Conservation (phyloP, 306 rosid genomes). For the Prosopis cineraria region DNA sequence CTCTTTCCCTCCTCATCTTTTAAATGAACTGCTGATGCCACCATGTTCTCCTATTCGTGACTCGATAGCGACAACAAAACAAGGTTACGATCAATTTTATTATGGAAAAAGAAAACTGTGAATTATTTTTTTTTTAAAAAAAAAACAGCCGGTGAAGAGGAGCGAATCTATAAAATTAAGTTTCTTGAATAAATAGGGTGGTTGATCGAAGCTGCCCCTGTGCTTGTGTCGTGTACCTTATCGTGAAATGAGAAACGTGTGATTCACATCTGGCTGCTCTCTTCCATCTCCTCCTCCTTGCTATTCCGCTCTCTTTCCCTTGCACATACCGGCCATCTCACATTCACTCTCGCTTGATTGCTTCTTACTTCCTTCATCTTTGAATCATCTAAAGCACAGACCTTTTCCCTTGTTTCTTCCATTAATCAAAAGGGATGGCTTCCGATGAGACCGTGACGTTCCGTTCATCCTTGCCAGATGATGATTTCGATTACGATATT, state of each 20-base stretch:
- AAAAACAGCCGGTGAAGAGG: neutral
- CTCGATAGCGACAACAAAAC: slow-evolving; percentile 21
- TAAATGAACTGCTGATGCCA: slow-evolving; percentile 9
- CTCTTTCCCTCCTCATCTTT: neutral
- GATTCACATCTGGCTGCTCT: slow-evolving; percentile 37
- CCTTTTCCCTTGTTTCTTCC: neutral
- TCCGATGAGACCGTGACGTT: slow-evolving; percentile 52
- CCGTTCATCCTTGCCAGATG: slow-evolving; percentile 48
- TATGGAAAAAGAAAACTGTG: neutral
- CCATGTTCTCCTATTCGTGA: neutral
- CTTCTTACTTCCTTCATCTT: neutral
- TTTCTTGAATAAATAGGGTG: slow-evolving; percentile 43
- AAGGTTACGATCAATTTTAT: neutral
- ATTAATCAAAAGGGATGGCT: slow-evolving; percentile 39
- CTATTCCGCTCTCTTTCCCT: neutral
- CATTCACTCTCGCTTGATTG: neutral
- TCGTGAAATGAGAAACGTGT: slow-evolving; percentile 42
- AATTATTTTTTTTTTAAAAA: too few species aligned
- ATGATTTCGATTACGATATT: neutral
- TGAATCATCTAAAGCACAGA: neutral
- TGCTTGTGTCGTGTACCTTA: slow-evolving; percentile 28
- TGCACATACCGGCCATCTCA: neutral
- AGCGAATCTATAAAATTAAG: neutral
- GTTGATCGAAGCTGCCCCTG: slow-evolving; percentile 30
- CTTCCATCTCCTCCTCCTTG: neutral